A percentile compares a stretch with the other conserved stretches of the same genome.
Conservation (phyloP, 2,329 filamentous ascomycete species). For the Myotisia sp. region DNA sequence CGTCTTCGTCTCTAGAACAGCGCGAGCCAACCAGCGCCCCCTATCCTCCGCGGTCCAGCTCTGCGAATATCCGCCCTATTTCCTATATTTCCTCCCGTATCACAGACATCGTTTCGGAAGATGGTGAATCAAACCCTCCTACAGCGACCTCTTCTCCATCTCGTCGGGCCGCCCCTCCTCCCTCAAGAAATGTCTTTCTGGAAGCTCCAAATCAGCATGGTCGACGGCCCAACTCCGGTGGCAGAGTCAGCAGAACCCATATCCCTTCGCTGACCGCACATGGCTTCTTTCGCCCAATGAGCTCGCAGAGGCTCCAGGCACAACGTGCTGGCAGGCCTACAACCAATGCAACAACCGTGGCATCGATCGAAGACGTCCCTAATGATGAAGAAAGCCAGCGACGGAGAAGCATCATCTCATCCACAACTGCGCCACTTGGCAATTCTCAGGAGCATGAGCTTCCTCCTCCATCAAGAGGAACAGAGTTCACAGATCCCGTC, state of each 20-base stretch:
- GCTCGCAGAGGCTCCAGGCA: slow-evolving; percentile 82
- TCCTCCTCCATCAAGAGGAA: slow-evolving; percentile 59
- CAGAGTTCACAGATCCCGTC: slow-evolving; percentile 64
- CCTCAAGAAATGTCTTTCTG: slow-evolving; percentile 22
- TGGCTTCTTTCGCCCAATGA: slow-evolving; percentile 94
- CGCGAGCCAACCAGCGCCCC: neutral
- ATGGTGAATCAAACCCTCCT: slow-evolving; percentile 30
- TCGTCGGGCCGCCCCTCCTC: slow-evolving; percentile 39
- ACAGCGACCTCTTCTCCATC: slow-evolving; percentile 39
- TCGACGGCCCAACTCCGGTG: slow-evolving; percentile 41
- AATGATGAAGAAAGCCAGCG: slow-evolving; percentile 36
- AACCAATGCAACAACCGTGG: slow-evolving; percentile 20
- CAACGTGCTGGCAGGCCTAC: slow-evolving; percentile 50
- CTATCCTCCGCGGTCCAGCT: slow-evolving; percentile 1
- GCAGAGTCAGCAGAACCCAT: slow-evolving; percentile 66
- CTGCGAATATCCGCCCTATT: slow-evolving; percentile 19
- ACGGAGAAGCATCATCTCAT: slow-evolving; percentile 46
- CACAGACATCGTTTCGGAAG: slow-evolving; percentile 46
- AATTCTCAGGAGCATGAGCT: slow-evolving; percentile 30
- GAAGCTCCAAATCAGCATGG: no score
- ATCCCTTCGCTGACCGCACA: slow-evolving; percentile 78
- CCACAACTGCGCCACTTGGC: slow-evolving; percentile 32
- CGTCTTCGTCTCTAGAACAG: neutral
- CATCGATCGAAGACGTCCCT: slow-evolving; percentile 30
- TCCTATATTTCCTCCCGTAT: slow-evolving; percentile 53